Conservation (phyloP, 163 green algal species). For the Scenedesmus sp. region DNA sequence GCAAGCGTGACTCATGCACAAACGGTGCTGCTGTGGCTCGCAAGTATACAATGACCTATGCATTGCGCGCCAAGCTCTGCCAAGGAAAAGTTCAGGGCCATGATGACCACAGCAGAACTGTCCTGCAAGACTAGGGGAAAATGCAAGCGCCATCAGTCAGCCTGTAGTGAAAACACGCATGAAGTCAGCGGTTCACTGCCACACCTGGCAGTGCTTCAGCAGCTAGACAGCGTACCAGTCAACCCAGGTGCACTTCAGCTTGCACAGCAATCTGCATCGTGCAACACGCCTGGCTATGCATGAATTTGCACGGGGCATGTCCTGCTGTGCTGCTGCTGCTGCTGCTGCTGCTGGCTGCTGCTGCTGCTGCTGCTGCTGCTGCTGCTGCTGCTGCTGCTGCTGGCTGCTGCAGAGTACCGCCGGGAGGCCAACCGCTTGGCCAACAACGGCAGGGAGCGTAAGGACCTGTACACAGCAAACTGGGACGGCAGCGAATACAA, state of each 20-base stretch:
- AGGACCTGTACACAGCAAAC: constrained; percentile 82
- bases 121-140: not conserved
- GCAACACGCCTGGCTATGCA: not conserved
- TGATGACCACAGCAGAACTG: not conserved
- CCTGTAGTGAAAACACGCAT: not conserved
- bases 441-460: constrained; percentile 77
- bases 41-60: not conserved
- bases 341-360: no score
- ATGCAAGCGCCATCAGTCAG: no score
- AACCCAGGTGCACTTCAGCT: not conserved
- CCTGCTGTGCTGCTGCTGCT: no score
- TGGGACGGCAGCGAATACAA: constrained; percentile 77
- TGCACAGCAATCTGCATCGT: not conserved
- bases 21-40: not conserved
- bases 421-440: constrained; percentile 64
- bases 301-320: not conserved
- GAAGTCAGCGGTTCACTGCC: no score
- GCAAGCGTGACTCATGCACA: no score
- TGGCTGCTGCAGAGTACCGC: constrained; percentile 69
- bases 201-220: not conserved
- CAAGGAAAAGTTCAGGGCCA: not conserved
- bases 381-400: not conserved
- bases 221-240: not conserved
- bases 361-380: not conserved
- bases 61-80: not conserved